Evolutionary conservation across 768 basidiomycete species (phyloP), one percentile per base, ranked within the genome.

Genomic region (Amanita pallidorosea): DNA sequence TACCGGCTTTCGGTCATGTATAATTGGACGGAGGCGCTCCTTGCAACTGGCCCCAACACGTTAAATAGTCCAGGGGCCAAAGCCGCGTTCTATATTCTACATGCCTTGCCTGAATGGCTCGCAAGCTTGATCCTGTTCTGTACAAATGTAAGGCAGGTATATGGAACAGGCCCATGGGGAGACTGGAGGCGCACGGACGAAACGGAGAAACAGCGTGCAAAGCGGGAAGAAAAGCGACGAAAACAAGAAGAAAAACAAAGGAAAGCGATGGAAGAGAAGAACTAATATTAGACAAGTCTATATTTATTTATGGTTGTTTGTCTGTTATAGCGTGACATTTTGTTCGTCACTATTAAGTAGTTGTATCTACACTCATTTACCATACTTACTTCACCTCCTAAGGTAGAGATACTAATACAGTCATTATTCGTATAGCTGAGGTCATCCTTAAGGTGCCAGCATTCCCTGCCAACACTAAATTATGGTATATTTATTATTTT

Each of bases 101-200:
- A 74, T 47, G 61, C 68, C n/a, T 56, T 74, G 3, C 72, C 72
- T 2, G 73, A 74, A 53, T 74, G 70, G 70, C 34, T 49, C 33
- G 47, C 40, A n/a, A 22, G n/a, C 33, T 22, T 55, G 7, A 45
- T 66, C 17, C 47, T 72, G 17, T 58, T 70, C 31, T 35, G 48
- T 1, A 54, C 60, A 31, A 69, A 71, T 46, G 56, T 61, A 6
- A 60, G 68, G n/a, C 60, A 64, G 52, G 57, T 58, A 15, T 65
- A 64, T 50, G 65, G 63, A 6, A 69, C 68, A 2, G 70, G 70
- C 6, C 25, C 60, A 8, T 56, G 27, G 7, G 68, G 69, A 31
- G 70, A 70, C 44, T 63, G 55, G 56, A 56, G 61, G 8, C 45
- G 25, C n/a, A 47, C 23, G 11, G 69, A 70, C 53, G 66, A 68